Percentiles rank a stretch among this genome's conserved stretches.
These are phyloP conservation scores for Eruca vesicaria DNA, from an alignment of 441 rosid species.

Conservation along the genomic window DNA sequence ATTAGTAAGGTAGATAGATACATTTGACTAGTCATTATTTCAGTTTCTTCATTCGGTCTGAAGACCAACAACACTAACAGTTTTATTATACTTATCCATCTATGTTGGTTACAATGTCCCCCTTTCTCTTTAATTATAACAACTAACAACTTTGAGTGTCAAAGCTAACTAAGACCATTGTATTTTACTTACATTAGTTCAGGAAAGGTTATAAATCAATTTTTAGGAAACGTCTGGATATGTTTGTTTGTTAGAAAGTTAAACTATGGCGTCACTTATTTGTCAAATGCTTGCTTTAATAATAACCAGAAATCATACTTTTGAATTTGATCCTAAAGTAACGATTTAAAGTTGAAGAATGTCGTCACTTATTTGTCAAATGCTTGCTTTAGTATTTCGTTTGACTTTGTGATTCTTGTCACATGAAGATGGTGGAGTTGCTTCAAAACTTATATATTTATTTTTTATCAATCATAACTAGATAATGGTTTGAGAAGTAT, in stretches of 20 bases:
- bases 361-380: not conserved
- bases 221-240: not conserved
- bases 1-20: not conserved
- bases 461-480: not conserved
- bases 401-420: not conserved
- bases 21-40: not conserved
- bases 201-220: not conserved
- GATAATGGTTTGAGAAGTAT: not conserved
- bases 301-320: not conserved
- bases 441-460: not conserved
- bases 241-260: not conserved
- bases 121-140: not conserved
- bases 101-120: slow-evolving; percentile 8
- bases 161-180: not conserved
- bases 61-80: not conserved
- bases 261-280: not conserved
- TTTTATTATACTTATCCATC: not conserved
- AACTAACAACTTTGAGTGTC: slow-evolving; percentile 11
- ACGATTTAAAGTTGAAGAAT: not conserved
- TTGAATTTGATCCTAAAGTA: not conserved
- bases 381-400: not conserved
- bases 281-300: not conserved
- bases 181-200: not conserved
- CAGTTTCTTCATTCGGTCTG: not conserved
- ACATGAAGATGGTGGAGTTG: not conserved